Evolutionary conservation across 1,284 basidiomycete genomes (phyloP), one percentile per base, ranked within the genome.

Genomic region (Stygiomarasmius scandens): DNA sequence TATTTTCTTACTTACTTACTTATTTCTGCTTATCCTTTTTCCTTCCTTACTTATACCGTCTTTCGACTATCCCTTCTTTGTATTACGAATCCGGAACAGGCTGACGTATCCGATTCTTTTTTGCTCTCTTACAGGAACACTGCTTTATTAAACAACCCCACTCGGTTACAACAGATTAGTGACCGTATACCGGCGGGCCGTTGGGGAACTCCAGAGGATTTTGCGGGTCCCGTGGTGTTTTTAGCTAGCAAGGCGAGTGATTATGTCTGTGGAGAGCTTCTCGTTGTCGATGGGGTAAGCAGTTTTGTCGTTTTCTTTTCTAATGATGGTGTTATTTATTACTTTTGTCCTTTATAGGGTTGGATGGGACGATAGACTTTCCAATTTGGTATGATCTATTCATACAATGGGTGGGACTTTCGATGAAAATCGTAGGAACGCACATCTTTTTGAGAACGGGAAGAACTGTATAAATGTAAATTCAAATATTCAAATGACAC

Each of bases 141-240:
- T 67, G 84, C 83, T 64, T 78, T 95, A 46, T 80, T 95, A 46
- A 77, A 80, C 50, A 89, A 95, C 72, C 85, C 89, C 38, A 80
- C 77, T 44, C 86, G 93, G 52, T 79, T 89, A 58, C 86, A 87
- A 54, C 95, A 98, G 75, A 96, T 98, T 68, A 87, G 92, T 57
- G 95, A 96, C 69, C 86, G 95, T 56, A 96, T 96, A 63, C 94
- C 94, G n/a, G 90, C 92, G 6, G 90, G 87, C 19, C 79, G 95
- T 59, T 98, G 96, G 96, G 96, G 93, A 38, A 75, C 82, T 29
- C 93, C 95, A 1, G 78, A 77, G 45, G 95, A 98, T 77, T 96
- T 98, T 74, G 93, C 91, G 32, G 95, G 95, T 5, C 91, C 93
- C 0, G 74, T 92, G 54, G 85, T 97, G n/a, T 98, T 93, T 76